phyloP scores from a whole-genome alignment of 73 alveolate genomes.

The Tetrahymena elliotti region DNA sequence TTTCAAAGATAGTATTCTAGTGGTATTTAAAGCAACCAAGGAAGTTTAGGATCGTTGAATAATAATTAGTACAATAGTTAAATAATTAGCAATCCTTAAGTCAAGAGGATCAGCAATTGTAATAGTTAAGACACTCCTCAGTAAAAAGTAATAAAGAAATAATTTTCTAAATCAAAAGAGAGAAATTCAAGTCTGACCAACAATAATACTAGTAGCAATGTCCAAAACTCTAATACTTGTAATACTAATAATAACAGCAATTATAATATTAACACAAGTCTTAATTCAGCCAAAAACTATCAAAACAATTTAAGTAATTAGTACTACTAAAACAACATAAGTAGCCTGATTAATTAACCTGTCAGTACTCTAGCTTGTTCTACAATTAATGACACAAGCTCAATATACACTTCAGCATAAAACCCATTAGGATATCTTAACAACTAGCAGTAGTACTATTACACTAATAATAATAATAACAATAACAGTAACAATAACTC shows the following conservation, averaged over 20 bases:
- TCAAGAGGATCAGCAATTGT: not conserved
- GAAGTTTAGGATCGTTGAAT: not conserved
- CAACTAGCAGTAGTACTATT: not conserved
- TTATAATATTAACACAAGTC: not conserved
- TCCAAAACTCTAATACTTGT: not conserved
- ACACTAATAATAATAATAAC: not conserved
- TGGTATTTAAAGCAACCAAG: not conserved
- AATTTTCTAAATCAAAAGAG: not conserved
- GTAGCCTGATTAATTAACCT: not conserved
- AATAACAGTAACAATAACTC: not conserved
- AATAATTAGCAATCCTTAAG: not conserved
- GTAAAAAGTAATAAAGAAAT: not conserved
- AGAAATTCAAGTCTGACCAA: not conserved
- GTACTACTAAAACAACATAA: not conserved
- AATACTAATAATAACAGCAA: not conserved
- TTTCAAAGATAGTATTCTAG: not conserved
- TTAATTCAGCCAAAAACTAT: not conserved
- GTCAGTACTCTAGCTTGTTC: not conserved
- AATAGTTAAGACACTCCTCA: not conserved
- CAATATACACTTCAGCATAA: not conserved
- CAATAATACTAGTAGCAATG: not conserved
- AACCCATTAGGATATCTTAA: not conserved
- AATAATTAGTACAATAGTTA: not conserved
- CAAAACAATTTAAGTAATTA: not conserved
- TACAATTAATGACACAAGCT: not conserved